Conservation (phyloP, 495 filamentous ascomycete species). For the Neurospora sp. region DNA sequence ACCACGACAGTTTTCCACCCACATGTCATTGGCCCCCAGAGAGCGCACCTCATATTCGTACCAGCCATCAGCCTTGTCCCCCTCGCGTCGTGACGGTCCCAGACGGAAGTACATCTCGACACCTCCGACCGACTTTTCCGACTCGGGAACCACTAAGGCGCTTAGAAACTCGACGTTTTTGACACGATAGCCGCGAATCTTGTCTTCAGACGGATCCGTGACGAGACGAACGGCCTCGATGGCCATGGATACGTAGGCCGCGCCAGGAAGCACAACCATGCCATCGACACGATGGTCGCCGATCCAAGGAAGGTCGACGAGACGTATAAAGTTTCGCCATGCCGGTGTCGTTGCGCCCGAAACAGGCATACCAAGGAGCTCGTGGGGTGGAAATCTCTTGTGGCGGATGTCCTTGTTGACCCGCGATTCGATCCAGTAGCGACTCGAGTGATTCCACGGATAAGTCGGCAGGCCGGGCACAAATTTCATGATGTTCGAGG, state of each 20-base stretch:
- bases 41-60: constrained; percentile 2
- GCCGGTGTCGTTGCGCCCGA: constrained; percentile 17
- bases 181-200: neutral
- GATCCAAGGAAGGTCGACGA: constrained; percentile 38
- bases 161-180: no score
- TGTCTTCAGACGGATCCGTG: constrained; percentile 8
- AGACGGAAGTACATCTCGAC: neutral
- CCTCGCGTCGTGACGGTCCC: neutral
- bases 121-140: neutral
- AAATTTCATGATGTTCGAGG: neutral
- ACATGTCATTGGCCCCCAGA: neutral
- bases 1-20: neutral
- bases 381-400: constrained; percentile 22
- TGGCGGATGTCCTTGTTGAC: constrained; percentile 28
- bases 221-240: constrained; percentile 38
- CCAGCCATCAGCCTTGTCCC: neutral
- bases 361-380: constrained; percentile 29
- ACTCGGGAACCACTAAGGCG: neutral
- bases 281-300: constrained; percentile 30
- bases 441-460: constrained; percentile 20
- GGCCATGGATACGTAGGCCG: constrained; percentile 41
- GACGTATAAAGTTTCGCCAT: constrained; percentile 34
- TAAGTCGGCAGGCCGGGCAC: constrained; percentile 21
- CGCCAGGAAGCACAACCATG: constrained; percentile 42
- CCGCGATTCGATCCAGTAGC: constrained; percentile 8